A percentile compares a stretch with the other conserved stretches of the same genome.
These are phyloP conservation scores for Pugionium dolabratum DNA, from an alignment of 345 rosid species.

Conservation along the genomic window DNA sequence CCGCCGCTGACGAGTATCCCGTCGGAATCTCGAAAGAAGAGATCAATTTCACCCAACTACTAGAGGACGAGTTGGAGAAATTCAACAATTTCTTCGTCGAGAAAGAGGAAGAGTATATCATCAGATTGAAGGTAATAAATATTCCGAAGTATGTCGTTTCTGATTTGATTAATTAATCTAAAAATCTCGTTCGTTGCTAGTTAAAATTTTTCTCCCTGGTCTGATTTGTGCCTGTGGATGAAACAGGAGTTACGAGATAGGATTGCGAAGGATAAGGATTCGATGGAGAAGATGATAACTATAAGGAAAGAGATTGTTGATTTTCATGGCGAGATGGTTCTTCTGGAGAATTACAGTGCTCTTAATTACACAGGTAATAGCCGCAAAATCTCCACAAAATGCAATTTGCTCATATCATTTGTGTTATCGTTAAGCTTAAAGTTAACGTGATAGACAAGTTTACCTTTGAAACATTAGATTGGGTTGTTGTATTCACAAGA, in stretches of 20 bases:
- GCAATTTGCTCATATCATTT: too few relatives aligned
- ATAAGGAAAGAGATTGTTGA: conserved; percentile 85
- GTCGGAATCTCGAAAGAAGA: conserved; percentile 55
- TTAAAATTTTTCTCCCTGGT: too few relatives aligned
- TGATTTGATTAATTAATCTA: too few relatives aligned
- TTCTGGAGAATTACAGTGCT: conserved; percentile 92
- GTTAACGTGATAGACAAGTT: too few relatives aligned
- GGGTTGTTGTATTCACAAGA: too few relatives aligned
- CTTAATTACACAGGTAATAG: conserved; percentile 86
- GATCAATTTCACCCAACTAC: conserved; percentile 57
- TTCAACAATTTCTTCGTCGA: conserved; percentile 90
- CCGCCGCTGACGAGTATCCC: conserved; percentile 28
- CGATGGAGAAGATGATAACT: conserved; percentile 56
- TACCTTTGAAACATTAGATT: too few relatives aligned
- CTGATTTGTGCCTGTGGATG: neutral
- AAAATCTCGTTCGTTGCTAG: too few relatives aligned
- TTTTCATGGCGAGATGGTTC: conserved; percentile 97
- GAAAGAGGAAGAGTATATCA: conserved; percentile 96
- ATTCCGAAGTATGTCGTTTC: too few relatives aligned
- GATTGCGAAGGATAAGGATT: conserved; percentile 56
- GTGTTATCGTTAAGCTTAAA: too few relatives aligned
- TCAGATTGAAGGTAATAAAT: conserved; percentile 66
- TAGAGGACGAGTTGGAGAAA: conserved; percentile 90
- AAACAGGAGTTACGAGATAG: conserved; percentile 74
- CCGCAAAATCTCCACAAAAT: too few relatives aligned